Conservation (phyloP, 148 eudicot genomes). For the Heliosperma pusillum region DNA sequence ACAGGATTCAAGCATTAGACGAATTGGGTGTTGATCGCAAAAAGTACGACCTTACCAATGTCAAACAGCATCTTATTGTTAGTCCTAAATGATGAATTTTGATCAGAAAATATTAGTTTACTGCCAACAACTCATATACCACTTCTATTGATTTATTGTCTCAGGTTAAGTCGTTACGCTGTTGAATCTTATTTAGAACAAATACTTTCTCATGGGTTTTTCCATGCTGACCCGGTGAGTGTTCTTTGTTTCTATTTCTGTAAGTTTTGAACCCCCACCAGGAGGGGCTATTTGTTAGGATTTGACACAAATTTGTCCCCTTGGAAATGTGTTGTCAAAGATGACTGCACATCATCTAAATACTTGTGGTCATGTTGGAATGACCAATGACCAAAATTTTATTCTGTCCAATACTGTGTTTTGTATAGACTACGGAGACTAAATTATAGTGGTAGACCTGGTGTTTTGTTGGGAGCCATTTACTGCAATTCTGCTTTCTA, state of each 20-base stretch:
- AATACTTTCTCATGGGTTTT: slow-evolving; percentile 89
- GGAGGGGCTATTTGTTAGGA: neutral
- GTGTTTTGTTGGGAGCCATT: neutral
- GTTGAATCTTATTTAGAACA: slow-evolving; percentile 96
- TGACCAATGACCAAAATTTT: neutral
- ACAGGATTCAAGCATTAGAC: slow-evolving; percentile 86
- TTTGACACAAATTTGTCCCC: neutral
- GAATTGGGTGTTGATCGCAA: slow-evolving; percentile 91
- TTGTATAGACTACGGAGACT: neutral
- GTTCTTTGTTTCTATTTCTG: slow-evolving; percentile 1
- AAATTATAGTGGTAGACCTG: neutral
- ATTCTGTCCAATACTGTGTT: neutral
- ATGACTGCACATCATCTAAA: neutral
- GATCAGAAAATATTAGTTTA: neutral
- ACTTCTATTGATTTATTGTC: neutral
- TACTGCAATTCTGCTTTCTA: neutral
- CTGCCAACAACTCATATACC: neutral
- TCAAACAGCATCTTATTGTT: neutral
- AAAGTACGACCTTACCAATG: slow-evolving; percentile 42
- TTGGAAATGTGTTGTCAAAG: neutral
- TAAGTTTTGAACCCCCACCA: neutral
- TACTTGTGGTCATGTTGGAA: neutral
- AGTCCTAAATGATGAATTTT: neutral
- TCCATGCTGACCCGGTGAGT: slow-evolving; percentile 99
- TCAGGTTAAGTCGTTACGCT: slow-evolving; percentile 90